Base-by-base conservation (phyloP, 371 early-diverging fungal genomes). In the Mortierella sp. region DNA sequence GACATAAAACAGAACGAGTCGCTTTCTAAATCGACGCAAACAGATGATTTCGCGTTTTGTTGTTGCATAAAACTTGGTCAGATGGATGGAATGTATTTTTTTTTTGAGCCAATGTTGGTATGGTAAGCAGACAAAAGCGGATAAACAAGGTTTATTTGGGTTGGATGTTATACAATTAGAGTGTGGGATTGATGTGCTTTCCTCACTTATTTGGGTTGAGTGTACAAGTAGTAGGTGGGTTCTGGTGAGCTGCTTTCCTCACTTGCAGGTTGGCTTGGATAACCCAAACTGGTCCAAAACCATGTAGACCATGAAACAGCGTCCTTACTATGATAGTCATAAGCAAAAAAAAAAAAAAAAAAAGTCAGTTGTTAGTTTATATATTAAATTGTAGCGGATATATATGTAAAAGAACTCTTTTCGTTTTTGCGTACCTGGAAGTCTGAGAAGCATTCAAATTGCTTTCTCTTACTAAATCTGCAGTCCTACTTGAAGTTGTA, bases 391-490 rank as follows among this genome's bases (percentile, higher is more conserved):
- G n/a, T 51, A 22, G 18, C 51, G n/a, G 43, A 16, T 30, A 35
- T 11, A 58, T 54, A 26, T 11, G 20, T 1, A 6, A 3, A n/a
- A 54, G 54, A 4, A 61, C 39, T 8, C 28, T 39, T 39, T 39
- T 35, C 32, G 39, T 35, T 35, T 35, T 16, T 62, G 11, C 43
- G 22, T 62, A 16, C 24, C 45, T 24, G 43, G 9, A 18, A 8
- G n/a, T n/a, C 11, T 14, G 30, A 26, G 30, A 28, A 14, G 20
- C 12, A 20, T 64, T 30, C 5, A 16, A n/a, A 14, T 11, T 9
- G 9, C n/a, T 45, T 32, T 64, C 64, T 20, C 64, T 45, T 16
- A 64, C 51, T 30, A 64, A 64, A 8, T 64, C 64, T 11, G 32
- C 35, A 30, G 64, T 12, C 18, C 51, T 47, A 43, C 47, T 43